Evolutionary conservation across 495 filamentous ascomycete genomes (phyloP), one percentile per base, ranked within the genome.

Genomic region (Podospora pseudoanserina): DNA sequence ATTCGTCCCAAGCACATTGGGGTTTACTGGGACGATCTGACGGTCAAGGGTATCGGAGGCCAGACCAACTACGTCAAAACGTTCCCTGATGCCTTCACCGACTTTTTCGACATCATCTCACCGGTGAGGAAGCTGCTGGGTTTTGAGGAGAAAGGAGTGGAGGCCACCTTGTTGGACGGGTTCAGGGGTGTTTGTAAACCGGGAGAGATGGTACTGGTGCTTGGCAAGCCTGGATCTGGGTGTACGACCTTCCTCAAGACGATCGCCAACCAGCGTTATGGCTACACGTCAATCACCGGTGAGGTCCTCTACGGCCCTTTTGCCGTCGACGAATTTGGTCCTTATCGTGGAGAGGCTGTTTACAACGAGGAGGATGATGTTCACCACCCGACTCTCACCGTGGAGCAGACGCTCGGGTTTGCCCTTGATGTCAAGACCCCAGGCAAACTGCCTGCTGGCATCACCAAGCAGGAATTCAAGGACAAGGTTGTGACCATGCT

Each of bases 151-250:
- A 89, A 88, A 69, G 88, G 86, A 2, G 80, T 81, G 63, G 89
- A 93, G 74, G 85, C 88, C 62, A 86, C 90, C 26, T 83, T 90
- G 20, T 77, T 92, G 60, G 77, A 85, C 65, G 77, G 77, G 39
- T 87, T 87, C 71, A 78, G 71, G 67, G 85, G 85, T 58, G 77
- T 86, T 16, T 81, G 82, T 39, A 88, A 89, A 69, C 88, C 91
- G 0, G 94, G 94, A 18, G 93, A 97, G 77, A 96, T 97, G 93
- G 83, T 96, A 1, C 80, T 97, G 20, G 94, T 97, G 11, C 83
- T 97, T 20, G 93, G 94, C 13, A 86, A 91, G 64, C 94, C 94
- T 0, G 94, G 93, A 0, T 89, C 88, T 9, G 93, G 93, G 44
- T 97, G 93, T 75, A 93, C 93, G 0, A 92, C 92, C 0, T 94